Evolutionary conservation across 495 filamentous ascomycete genomes (phyloP), one percentile per base, ranked within the genome.

Genomic region (Ascobolus immersus): DNA sequence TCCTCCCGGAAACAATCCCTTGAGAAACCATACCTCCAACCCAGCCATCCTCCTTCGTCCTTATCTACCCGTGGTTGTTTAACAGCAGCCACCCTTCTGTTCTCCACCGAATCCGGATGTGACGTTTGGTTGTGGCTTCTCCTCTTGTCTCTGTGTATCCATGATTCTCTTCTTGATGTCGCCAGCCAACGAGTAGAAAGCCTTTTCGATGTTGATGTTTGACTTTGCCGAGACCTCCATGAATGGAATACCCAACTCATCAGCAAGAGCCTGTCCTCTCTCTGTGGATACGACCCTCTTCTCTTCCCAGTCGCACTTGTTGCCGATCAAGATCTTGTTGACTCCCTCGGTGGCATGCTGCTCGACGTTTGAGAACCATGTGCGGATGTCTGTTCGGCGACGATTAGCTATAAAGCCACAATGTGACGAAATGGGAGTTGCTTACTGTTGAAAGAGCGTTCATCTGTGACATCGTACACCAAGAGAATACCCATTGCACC

Each of bases 271-370:
- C 50, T 99, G 84, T 39, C 86, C 86, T 48, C 74, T 76, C 53
- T 94, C 80, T 29, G 74, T 91, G 17, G 79, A 78, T 13, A 99
- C 76, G 12, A 71, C 77, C 40, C 89, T 68, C 62, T 94, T 99
- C 55, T 99, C 86, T 56, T 94, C 84, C 89, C 89, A 94, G 58
- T 99, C 86, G 57, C 86, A 96, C 58, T 99, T 99, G 64, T 99
- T 99, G 45, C 86, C 86, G 39, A 99, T 92, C 32, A 99, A 71
- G 47, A 99, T 94, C 62, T 94, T 99, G 70, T 94, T 91, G 43
- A 99, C 86, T 42, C 89, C 89, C 58, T 94, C 86, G 39, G 82
- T 93, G 31, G 89, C 86, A 58, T 99, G 89, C 53, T 94, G 84
- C 51, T 96, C 86, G 34, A 96, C 86, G 59, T 96, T 93, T 42